Conservation (phyloP, 108 stramenopile species). For the Cyclostephanos tholiformis region DNA sequence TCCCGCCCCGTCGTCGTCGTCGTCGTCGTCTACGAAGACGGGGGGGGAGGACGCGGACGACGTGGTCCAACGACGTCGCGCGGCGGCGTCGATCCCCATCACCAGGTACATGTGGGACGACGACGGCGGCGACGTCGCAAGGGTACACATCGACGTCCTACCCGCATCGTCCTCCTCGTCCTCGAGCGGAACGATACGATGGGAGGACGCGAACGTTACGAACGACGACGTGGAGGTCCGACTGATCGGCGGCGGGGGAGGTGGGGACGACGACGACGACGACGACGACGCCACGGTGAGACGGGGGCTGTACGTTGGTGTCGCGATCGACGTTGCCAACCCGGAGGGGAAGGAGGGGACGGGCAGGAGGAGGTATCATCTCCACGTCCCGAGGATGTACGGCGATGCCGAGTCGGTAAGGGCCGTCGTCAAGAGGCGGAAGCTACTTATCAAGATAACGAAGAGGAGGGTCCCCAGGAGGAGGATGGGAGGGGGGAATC, state of each 20-base stretch:
- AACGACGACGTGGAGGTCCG: constrained; percentile 46
- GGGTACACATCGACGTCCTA: constrained; percentile 75
- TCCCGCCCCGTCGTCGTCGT: constrained; percentile 41
- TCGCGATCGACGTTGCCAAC: constrained; percentile 18
- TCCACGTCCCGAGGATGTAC: constrained; percentile 65
- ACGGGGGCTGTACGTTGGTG: constrained; percentile 44
- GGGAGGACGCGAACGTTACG: constrained; percentile 48
- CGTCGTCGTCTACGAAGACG: not conserved
- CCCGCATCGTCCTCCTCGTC: constrained; percentile 26
- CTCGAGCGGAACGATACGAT: constrained; percentile 21
- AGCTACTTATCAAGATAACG: constrained; percentile 62
- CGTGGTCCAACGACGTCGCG: not conserved
- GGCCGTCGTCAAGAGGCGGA: constrained; percentile 56
- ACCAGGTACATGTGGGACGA: constrained; percentile 86
- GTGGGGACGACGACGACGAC: too few relatives aligned
- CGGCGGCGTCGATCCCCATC: constrained; percentile 45
- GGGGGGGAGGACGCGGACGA: not conserved
- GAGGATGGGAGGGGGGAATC: not conserved
- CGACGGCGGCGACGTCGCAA: constrained; percentile 65
- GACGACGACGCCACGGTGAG: not conserved
- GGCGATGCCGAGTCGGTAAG: constrained; percentile 61
- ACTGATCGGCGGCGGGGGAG: constrained; percentile 47
- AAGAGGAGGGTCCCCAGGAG: constrained; percentile 50
- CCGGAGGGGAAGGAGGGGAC: too few relatives aligned
- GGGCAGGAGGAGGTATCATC: constrained; percentile 46